Percentiles rank a stretch among this genome's conserved stretches.
Conservation (phyloP, 306 rosid species). For the Castanea mollissima region DNA sequence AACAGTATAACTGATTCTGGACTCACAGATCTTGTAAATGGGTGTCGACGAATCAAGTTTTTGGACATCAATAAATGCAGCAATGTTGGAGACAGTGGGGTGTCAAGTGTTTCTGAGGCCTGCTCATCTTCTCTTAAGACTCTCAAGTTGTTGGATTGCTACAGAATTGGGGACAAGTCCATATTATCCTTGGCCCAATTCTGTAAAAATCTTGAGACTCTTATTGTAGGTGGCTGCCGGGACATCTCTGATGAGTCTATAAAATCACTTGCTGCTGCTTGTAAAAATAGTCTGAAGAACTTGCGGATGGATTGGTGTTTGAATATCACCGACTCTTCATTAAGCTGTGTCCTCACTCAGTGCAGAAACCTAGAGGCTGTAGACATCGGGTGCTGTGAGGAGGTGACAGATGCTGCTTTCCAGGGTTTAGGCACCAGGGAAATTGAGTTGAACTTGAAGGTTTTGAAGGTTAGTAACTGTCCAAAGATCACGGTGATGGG, state of each 20-base stretch:
- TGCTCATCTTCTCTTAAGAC: slow-evolving; percentile 69
- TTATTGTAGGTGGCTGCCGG: slow-evolving; percentile 83
- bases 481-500: slow-evolving; percentile 75
- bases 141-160: slow-evolving; percentile 82
- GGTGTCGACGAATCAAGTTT: slow-evolving; percentile 54
- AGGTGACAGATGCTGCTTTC: slow-evolving; percentile 86
- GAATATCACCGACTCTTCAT: slow-evolving; percentile 65
- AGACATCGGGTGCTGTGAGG: slow-evolving; percentile 89
- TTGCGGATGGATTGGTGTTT: slow-evolving; percentile 96
- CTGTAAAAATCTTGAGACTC: slow-evolving; percentile 74
- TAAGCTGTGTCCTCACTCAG: slow-evolving; percentile 58
- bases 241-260: slow-evolving; percentile 65
- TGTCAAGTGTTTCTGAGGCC: slow-evolving; percentile 59
- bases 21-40: slow-evolving; percentile 54
- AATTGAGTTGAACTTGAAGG: slow-evolving; percentile 54
- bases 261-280: slow-evolving; percentile 54
- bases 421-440: slow-evolving; percentile 47
- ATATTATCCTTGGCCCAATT: slow-evolving; percentile 57
- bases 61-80: slow-evolving; percentile 85
- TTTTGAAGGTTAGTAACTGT: slow-evolving; percentile 79
- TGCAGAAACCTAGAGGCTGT: slow-evolving; percentile 78
- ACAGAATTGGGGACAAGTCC: slow-evolving; percentile 63
- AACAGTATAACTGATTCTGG: slow-evolving; percentile 67
- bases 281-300: slow-evolving; percentile 62
- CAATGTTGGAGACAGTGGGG: slow-evolving; percentile 69